A percentile compares a stretch with the other conserved stretches of the same genome.
phyloP scores from a whole-genome alignment of 2,329 filamentous ascomycete species.

The Cytospora piceae region DNA sequence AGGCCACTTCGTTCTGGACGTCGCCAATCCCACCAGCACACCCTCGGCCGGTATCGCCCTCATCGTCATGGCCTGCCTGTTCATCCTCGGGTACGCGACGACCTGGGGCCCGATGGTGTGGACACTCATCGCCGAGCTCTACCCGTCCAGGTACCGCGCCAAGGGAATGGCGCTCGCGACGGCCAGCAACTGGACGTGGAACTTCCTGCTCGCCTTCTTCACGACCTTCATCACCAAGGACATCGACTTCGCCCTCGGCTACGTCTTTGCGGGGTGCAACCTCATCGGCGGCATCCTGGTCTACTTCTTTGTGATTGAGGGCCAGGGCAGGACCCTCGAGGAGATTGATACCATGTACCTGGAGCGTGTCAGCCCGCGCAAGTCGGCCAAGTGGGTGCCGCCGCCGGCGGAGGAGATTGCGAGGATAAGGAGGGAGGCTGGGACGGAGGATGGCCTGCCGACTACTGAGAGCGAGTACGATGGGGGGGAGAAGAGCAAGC shows the following conservation, averaged over 20 bases:
- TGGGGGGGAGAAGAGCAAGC: conserved; percentile 3
- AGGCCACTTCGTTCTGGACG: conserved; percentile 52
- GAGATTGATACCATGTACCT: conserved; percentile 83
- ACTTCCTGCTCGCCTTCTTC: conserved; percentile 77
- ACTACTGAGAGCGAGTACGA: not conserved
- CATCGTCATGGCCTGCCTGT: conserved; percentile 66
- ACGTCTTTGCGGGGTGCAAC: conserved; percentile 76
- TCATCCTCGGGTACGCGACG: conserved; percentile 68
- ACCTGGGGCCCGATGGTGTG: conserved; percentile 70
- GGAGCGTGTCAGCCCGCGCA: conserved; percentile 64
- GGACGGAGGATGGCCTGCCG: conserved; percentile 37
- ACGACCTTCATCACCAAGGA: conserved; percentile 75
- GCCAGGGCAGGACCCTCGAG: conserved; percentile 73
- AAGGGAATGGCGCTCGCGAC: conserved; percentile 65
- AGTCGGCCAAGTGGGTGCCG: conserved; percentile 59
- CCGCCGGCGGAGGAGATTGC: conserved; percentile 50
- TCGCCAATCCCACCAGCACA: conserved; percentile 40
- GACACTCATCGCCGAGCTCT: conserved; percentile 68
- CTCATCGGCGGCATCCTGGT: conserved; percentile 66
- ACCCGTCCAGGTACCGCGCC: conserved; percentile 64
- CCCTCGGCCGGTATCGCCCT: conserved; percentile 58
- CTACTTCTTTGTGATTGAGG: conserved; percentile 79
- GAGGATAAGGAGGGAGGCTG: conserved; percentile 46
- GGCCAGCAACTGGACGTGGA: conserved; percentile 70
- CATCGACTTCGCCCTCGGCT: conserved; percentile 75